Conservation (phyloP, 768 basidiomycete species). For the Boletus tylopilopsis region DNA sequence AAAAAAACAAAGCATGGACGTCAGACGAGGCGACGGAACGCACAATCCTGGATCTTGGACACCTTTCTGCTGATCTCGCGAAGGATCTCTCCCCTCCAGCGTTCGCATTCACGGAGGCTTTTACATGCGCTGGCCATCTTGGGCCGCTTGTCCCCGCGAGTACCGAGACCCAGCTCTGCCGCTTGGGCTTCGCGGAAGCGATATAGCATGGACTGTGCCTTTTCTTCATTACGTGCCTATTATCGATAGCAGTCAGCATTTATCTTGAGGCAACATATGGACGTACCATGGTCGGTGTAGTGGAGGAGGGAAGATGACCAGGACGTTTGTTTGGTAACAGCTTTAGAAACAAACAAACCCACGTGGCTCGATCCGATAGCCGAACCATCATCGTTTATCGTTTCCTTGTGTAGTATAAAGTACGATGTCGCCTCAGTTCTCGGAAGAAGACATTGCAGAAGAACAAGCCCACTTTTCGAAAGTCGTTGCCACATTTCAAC, state of each 20-base stretch:
- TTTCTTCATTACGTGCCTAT: constrained; percentile 97
- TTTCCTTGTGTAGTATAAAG: no score
- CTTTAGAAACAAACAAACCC: constrained; percentile 26
- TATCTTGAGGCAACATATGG: no score
- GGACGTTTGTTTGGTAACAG: constrained; percentile 22
- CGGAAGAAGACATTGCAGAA: constrained; percentile 39
- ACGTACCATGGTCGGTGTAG: constrained; percentile 15
- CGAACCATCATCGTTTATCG: no score
- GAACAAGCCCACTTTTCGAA: constrained; percentile 73
- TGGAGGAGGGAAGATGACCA: not conserved
- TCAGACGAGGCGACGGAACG: constrained; percentile 31
- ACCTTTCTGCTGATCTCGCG: constrained; percentile 95
- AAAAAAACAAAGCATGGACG: no score
- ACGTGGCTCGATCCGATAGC: constrained; percentile 10
- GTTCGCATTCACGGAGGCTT: constrained; percentile 87
- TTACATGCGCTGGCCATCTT: constrained; percentile 91
- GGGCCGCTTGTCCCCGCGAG: constrained; percentile 80
- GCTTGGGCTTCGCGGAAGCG: constrained; percentile 97
- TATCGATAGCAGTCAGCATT: not conserved
- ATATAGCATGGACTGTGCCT: constrained; percentile 92
- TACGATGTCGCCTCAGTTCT: constrained; percentile 26
- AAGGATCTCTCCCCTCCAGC: constrained; percentile 94
- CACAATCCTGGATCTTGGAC: constrained; percentile 95
- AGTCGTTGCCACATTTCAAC: constrained; percentile 69
- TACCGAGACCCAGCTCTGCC: constrained; percentile 88